phyloP scores from a whole-genome alignment of 2,329 filamentous ascomycete genomes.

The Emericellopsis cladophorae region DNA sequence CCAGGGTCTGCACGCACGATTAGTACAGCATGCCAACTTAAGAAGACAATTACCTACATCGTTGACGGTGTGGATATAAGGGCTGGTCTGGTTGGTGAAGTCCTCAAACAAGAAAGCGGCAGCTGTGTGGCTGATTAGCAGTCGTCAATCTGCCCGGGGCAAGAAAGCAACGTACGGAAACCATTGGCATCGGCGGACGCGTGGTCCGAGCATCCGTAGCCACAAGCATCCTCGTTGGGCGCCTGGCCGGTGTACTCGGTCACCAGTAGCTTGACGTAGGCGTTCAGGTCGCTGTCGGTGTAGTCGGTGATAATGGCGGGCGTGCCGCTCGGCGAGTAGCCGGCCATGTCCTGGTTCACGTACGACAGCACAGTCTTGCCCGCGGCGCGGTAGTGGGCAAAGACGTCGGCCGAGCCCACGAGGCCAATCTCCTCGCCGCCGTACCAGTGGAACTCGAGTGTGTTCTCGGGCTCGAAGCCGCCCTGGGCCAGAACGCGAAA shows the following conservation, averaged over 20 bases:
- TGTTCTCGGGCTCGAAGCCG: constrained; percentile 26
- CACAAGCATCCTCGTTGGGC: constrained; percentile 21
- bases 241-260: constrained; percentile 15
- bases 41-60: constrained; percentile 16
- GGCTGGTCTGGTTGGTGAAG: constrained; percentile 12
- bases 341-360: constrained; percentile 38
- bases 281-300: constrained; percentile 25
- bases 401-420: constrained; percentile 30
- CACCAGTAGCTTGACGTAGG: constrained; percentile 19
- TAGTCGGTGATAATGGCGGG: constrained; percentile 32
- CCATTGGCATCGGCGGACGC: constrained; percentile 18
- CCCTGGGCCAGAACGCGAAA: constrained; percentile 30
- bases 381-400: constrained; percentile 23
- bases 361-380: constrained; percentile 28
- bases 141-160: not conserved
- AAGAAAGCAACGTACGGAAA: constrained; percentile 16
- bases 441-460: constrained; percentile 41
- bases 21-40: not conserved
- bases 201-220: constrained; percentile 33
- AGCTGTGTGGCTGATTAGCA: constrained; percentile 9
- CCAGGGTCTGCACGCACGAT: constrained; percentile 11
- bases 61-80: constrained; percentile 17
- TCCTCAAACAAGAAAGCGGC: constrained; percentile 24
- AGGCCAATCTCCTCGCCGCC: constrained; percentile 34
- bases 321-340: constrained; percentile 30